Percentiles rank a stretch among this genome's conserved stretches.
Conservation (phyloP, 768 basidiomycete species). For the Pleurotus giganteus region DNA sequence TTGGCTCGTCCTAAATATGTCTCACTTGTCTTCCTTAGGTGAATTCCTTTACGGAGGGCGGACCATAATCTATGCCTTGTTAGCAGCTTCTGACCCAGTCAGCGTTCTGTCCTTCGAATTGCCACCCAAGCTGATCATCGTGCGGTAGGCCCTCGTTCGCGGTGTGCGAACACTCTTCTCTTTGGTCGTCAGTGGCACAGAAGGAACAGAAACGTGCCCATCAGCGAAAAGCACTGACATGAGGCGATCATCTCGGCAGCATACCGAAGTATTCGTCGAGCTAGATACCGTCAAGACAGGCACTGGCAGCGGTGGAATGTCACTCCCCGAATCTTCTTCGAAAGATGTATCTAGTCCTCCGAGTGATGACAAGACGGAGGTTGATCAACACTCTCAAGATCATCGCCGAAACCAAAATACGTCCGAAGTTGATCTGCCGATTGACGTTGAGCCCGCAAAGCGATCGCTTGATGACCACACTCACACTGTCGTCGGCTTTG, state of each 20-base stretch:
- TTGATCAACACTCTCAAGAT: too few species aligned
- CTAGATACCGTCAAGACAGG: not conserved
- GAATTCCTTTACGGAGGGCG: conserved; percentile 3
- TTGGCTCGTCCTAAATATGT: not conserved
- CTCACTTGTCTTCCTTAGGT: not conserved
- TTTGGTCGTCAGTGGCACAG: not conserved
- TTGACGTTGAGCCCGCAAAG: too few species aligned
- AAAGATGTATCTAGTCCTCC: too few species aligned
- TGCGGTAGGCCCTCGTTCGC: not conserved
- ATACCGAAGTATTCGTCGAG: not conserved
- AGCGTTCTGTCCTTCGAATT: not conserved
- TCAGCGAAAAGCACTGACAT: not conserved
- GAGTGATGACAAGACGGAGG: not conserved
- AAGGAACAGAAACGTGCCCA: not conserved
- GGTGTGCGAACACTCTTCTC: not conserved
- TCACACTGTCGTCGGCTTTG: not conserved
- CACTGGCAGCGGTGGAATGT: not conserved
- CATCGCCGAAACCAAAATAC: too few species aligned
- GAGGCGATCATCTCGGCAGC: too few species aligned
- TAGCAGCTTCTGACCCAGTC: not conserved
- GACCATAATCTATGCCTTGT: not conserved
- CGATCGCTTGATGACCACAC: too few species aligned
- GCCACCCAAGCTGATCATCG: not conserved
- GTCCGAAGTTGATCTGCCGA: too few species aligned
- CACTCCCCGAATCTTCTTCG: not conserved